Percentiles rank a stretch among this genome's conserved stretches.
Evolutionary conservation across 2,329 filamentous ascomycete genomes (phyloP).

Genomic region (Phoma sp.): DNA sequence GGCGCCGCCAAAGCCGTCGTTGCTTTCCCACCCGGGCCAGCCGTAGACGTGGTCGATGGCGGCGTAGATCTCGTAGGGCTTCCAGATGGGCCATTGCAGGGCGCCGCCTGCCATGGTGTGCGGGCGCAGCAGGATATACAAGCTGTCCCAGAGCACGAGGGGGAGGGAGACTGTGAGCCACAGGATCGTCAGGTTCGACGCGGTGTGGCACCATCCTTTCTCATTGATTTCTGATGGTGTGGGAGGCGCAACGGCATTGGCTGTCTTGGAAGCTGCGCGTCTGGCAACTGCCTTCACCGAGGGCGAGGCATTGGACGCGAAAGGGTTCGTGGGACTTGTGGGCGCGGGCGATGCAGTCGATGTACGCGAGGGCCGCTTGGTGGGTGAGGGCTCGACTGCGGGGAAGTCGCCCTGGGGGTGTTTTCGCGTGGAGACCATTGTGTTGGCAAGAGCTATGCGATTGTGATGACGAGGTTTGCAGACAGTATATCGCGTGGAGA

Average conservation of each 20-base stretch:
- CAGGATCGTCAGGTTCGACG: conserved; percentile 65
- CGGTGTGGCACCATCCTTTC: conserved; percentile 64
- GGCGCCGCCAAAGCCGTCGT: conserved; percentile 78
- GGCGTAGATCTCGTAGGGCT: conserved; percentile 82
- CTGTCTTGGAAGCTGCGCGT: conserved; percentile 32
- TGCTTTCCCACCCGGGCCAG: conserved; percentile 69
- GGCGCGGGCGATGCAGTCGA: conserved; percentile 45
- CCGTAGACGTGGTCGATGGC: conserved; percentile 83
- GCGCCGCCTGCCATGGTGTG: conserved; percentile 80
- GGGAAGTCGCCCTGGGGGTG: conserved; percentile 48
- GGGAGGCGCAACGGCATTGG: conserved; percentile 28
- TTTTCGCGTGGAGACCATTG: conserved; percentile 51
- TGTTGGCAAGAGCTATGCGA: background rate
- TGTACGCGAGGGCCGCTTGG: conserved; percentile 44
- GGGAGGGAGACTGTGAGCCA: conserved; percentile 81
- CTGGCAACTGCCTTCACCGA: conserved; percentile 28
- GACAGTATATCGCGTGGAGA: too few relatives aligned
- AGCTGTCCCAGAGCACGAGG: conserved; percentile 81
- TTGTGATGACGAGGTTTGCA: background rate
- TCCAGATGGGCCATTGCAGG: conserved; percentile 75
- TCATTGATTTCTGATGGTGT: conserved; percentile 32
- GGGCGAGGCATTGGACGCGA: conserved; percentile 21
- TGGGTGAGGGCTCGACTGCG: conserved; percentile 44
- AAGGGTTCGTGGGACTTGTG: conserved; percentile 27
- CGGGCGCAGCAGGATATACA: conserved; percentile 81